Evolutionary conservation across 495 filamentous ascomycete genomes (phyloP).

Genomic region (Hypoxylon fuscum): DNA sequence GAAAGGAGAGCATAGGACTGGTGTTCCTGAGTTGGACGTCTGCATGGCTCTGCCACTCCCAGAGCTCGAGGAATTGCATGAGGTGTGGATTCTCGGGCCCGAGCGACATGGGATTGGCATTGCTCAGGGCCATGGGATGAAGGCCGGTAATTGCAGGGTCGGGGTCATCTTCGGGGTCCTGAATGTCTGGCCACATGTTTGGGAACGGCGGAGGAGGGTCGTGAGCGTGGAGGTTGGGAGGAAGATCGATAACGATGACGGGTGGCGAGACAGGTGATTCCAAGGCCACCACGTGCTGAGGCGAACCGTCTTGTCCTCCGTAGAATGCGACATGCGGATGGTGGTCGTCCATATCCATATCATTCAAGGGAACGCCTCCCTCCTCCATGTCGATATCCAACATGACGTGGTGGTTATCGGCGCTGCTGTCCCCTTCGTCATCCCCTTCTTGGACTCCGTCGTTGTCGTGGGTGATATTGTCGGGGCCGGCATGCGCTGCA

Average conservation of each 20-base stretch:
- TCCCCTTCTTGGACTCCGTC: slow-evolving; percentile 31
- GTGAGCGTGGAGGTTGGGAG: background rate
- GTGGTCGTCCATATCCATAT: slow-evolving; percentile 42
- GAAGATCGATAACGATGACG: slow-evolving; percentile 13
- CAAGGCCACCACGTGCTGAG: slow-evolving; percentile 18
- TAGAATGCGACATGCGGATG: slow-evolving; percentile 14
- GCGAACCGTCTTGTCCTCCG: slow-evolving; percentile 12
- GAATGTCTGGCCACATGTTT: slow-evolving; percentile 12
- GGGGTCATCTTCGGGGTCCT: slow-evolving; percentile 32
- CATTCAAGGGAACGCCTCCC: slow-evolving; percentile 38
- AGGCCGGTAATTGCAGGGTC: slow-evolving; percentile 29
- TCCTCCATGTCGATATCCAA: slow-evolving; percentile 40
- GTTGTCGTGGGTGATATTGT: slow-evolving; percentile 1
- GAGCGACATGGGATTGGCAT: slow-evolving; percentile 39
- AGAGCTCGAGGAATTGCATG: slow-evolving; percentile 39
- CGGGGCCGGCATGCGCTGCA: slow-evolving; percentile 25
- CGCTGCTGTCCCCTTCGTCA: slow-evolving; percentile 31
- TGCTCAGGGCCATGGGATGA: slow-evolving; percentile 38
- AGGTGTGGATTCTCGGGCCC: slow-evolving; percentile 39
- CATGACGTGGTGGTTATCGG: slow-evolving; percentile 31
- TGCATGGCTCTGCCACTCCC: slow-evolving; percentile 34
- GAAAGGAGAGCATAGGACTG: slow-evolving; percentile 14
- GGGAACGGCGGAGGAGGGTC: background rate
- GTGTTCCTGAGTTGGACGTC: slow-evolving; percentile 17
- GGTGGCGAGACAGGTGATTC: slow-evolving; percentile 14